A percentile compares a stretch with the other conserved stretches of the same genome.
Conservation (phyloP, 2,329 filamentous ascomycete genomes). For the Zymoseptoria ardabiliae region DNA sequence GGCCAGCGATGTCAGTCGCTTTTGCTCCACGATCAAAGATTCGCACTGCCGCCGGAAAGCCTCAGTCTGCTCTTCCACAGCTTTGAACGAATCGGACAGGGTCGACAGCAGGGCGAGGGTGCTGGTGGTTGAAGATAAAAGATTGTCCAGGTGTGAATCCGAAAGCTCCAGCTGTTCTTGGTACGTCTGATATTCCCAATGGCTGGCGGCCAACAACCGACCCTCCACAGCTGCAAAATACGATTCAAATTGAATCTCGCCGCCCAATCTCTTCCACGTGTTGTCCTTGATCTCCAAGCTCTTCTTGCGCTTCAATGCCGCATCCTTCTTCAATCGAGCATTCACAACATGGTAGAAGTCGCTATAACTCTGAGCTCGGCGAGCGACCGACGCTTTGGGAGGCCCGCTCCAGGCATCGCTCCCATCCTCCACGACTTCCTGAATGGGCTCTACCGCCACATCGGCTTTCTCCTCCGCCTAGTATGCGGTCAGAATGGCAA, state of each 20-base stretch:
- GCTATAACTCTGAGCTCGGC: slow-evolving; percentile 69
- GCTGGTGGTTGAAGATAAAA: slow-evolving; percentile 69
- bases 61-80: slow-evolving; percentile 85
- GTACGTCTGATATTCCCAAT: slow-evolving; percentile 80
- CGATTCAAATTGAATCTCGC: slow-evolving; percentile 49
- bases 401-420: slow-evolving; percentile 47
- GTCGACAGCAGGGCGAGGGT: slow-evolving; percentile 69
- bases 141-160: slow-evolving; percentile 69
- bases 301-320: slow-evolving; percentile 34
- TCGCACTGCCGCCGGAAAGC: slow-evolving; percentile 90
- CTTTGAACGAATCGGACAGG: slow-evolving; percentile 77
- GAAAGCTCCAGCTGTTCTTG: slow-evolving; percentile 74
- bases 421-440: slow-evolving; percentile 47
- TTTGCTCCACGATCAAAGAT: slow-evolving; percentile 74
- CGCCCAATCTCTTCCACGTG: slow-evolving; percentile 23
- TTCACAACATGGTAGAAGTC: slow-evolving; percentile 63
- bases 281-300: slow-evolving; percentile 15
- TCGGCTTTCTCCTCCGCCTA: slow-evolving; percentile 51
- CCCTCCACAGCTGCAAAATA: slow-evolving; percentile 56
- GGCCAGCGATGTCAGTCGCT: slow-evolving; percentile 67
- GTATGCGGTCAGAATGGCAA: slow-evolving; percentile 36
- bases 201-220: slow-evolving; percentile 70
- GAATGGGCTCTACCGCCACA: slow-evolving; percentile 50
- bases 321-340: slow-evolving; percentile 46
- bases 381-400: slow-evolving; percentile 57